Evolutionary conservation across 2,329 filamentous ascomycete genomes (phyloP), one percentile per base, ranked within the genome.

Genomic region (Chaetomiaceae sp.): DNA sequence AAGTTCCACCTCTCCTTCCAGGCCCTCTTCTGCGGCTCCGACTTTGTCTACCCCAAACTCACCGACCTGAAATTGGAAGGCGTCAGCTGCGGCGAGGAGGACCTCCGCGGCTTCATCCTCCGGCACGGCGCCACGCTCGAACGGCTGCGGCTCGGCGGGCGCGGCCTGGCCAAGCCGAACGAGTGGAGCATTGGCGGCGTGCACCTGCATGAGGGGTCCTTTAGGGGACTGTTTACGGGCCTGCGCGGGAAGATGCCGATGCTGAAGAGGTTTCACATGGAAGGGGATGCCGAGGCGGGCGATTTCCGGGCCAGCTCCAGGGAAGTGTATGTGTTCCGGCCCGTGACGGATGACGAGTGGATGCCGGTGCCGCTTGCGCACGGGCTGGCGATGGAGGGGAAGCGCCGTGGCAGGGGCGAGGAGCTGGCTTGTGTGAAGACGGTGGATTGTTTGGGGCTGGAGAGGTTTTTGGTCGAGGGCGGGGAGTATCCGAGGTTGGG

Each of bases 201-300:
- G 29, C 69, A 73, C 49, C 65, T 79, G 10, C 69, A 69, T 51
- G 67, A 72, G 34, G 76, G 76, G 6, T 72, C 68, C 0, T 76
- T 75, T 57, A 65, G 67, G 47, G 70, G 68, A 1, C 61, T 79
- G 5, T 74, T 78, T 58, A 64, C 66, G 2, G 66, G 68, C 14
- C 62, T 78, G 33, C 69, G 66, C 16, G 61, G 62, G 10, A 66
- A 62, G 44, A 62, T 74, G 54, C 63, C 70, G 4, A 62, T 64
- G 29, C 66, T 77, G 33, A 65, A 73, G 57, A 68, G 70, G 18
- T 65, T 77, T 48, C 71, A 74, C 47, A 64, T 77, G 44, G 72
- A 76, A 54, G 75, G 75, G 4, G 72, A 75, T 46, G 72, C 74
- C 41, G 69, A 73, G 55, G 73, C 71, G 41, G 70, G 71, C 21